Base-by-base conservation (phyloP, 75 land plant genomes). In the Chamaecyparis obtusa region DNA sequence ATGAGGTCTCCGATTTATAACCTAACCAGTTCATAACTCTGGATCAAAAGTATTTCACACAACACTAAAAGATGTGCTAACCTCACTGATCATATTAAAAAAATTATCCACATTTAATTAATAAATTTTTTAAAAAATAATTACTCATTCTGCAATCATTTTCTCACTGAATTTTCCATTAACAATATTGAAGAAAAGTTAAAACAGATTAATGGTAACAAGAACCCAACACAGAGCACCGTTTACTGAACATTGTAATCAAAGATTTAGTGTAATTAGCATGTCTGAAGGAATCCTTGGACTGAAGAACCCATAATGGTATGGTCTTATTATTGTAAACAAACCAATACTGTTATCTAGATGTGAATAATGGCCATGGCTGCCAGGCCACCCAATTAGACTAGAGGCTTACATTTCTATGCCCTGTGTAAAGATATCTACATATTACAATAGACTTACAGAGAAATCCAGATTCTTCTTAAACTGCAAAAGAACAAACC, bases 361-460 rank as follows among this genome's bases (percentile, higher is more conserved):
- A 64, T 64, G 69, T 64, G 69, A 64, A 64, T 64, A 64, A 64
- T 64, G 69, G 69, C 69, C 69, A 64, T 64, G 69, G 69, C 21
- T 60, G 67, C 67, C 19, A 60, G 67, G 24, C 69, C 69, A 24
- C n/a, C 27, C 30, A 64, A 24, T 64, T 64, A 64, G 69, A 64
- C 30, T 64, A 21, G 21, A n/a, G 69, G n/a, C 9, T 64, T 64
- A 64, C 69, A 64, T 24, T 64, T 64, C 69, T 64, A 64, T 64
- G 69, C 69, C 69, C 69, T 64, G n/a, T 64, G 30, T 64, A 24
- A 64, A 64, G 9, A 64, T 64, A 64, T 24, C 27, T 24, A 64
- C 27, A 64, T 64, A 64, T 6, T 64, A 21, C n/a, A 64, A 64
- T n/a, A 27, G 30, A 27, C 69, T 64, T 5, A 64, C 69, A 64